phyloP scores from a whole-genome alignment of 225 moss, liverwort and hornwort genomes.

The Climacium dendroides region DNA sequence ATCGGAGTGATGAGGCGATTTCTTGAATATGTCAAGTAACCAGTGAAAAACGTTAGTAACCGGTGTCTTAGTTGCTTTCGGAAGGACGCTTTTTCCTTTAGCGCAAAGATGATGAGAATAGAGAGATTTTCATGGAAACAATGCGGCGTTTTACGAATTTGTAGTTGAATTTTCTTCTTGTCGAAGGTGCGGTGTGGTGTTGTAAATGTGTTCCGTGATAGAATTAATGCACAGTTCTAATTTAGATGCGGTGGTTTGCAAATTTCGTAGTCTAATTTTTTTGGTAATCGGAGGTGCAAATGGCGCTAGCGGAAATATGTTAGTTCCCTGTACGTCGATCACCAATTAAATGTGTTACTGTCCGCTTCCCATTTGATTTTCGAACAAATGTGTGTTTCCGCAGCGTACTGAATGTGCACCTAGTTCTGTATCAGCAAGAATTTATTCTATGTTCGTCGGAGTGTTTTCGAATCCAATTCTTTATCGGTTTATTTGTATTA shows the following conservation, averaged over 20 bases:
- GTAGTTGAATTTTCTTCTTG: not conserved
- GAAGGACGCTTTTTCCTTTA: not conserved
- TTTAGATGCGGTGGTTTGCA: not conserved
- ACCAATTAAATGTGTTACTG: not conserved
- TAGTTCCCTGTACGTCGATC: not conserved
- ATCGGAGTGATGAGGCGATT: not conserved
- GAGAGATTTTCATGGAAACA: not conserved
- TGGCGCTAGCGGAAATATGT: not conserved
- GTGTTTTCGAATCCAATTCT: not conserved
- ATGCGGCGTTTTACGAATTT: not conserved
- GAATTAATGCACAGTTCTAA: not conserved
- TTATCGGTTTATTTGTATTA: not conserved
- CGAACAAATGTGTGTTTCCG: not conserved
- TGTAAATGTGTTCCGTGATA: too few relatives aligned
- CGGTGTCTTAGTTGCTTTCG: not conserved
- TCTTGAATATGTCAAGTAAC: not conserved
- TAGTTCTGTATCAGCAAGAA: not conserved
- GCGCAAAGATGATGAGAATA: not conserved
- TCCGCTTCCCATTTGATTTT: not conserved
- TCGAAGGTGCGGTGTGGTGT: not conserved
- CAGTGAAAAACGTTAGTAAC: not conserved
- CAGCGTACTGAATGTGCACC: not conserved
- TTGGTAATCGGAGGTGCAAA: not conserved
- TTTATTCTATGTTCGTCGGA: not conserved
- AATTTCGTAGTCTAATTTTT: not conserved